phyloP scores from a whole-genome alignment of 805 yeast species.

The Yamadazyma takamatsuzukensis region DNA sequence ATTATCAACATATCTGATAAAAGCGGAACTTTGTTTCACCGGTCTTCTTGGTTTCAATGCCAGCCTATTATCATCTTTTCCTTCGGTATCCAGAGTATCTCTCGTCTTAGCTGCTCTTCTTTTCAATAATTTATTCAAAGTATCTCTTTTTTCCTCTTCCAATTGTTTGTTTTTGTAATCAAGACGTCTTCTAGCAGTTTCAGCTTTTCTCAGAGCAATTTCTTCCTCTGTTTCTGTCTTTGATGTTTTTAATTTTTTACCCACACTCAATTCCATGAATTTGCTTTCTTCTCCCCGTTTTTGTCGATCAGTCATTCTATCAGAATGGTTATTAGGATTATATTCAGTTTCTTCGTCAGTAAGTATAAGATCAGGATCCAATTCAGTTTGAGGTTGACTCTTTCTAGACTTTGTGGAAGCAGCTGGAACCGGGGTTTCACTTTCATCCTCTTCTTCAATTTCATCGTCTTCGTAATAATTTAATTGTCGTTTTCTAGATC shows the following conservation, averaged over 20 bases:
- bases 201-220: conserved; percentile 74
- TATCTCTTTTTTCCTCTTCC: conserved; percentile 91
- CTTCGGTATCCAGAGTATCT: conserved; percentile 32
- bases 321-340: conserved; percentile 41
- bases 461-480: conserved; percentile 37
- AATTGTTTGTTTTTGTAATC: conserved; percentile 76
- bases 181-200: conserved; percentile 82
- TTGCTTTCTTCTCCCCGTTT: conserved; percentile 24
- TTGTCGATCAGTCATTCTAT: conserved; percentile 56
- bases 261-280: conserved; percentile 28
- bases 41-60: conserved; percentile 41
- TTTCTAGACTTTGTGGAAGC: conserved; percentile 1
- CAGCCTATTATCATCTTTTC: conserved; percentile 16
- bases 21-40: conserved; percentile 41
- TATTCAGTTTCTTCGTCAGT: conserved; percentile 44
- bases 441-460: conserved; percentile 25
- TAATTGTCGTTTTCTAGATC: conserved; percentile 33
- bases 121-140: conserved; percentile 79
- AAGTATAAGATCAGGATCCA: conserved; percentile 32
- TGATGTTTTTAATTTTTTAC: conserved; percentile 31
- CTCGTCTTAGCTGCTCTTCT: conserved; percentile 76
- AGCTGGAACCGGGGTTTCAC: conserved; percentile 4
- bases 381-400: conserved; percentile 23
- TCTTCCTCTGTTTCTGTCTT: conserved; percentile 73
- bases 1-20: conserved; percentile 32